phyloP scores from a whole-genome alignment of 805 yeast species.

The Saccharomycopsis capsularis region DNA sequence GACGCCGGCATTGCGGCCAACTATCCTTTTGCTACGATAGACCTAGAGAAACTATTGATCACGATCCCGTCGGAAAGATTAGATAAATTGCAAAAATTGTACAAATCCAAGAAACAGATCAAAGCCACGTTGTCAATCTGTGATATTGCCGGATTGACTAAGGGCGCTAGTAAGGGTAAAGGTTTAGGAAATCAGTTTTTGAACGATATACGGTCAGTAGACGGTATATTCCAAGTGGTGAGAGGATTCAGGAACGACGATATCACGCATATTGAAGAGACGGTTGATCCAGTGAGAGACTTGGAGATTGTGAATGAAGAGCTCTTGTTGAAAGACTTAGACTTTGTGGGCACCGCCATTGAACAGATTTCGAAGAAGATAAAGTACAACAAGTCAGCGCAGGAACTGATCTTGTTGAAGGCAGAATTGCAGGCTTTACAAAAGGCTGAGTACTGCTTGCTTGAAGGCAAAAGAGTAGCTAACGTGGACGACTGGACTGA shows the following conservation, averaged over 20 bases:
- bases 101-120: slow-evolving; percentile 53
- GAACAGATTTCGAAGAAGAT: slow-evolving; percentile 41
- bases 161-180: slow-evolving; percentile 78
- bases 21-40: slow-evolving; percentile 96
- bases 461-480: slow-evolving; percentile 59
- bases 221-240: slow-evolving; percentile 74
- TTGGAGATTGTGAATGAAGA: slow-evolving; percentile 70
- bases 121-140: slow-evolving; percentile 65
- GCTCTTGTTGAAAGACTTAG: slow-evolving; percentile 69
- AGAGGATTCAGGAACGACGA: slow-evolving; percentile 72
- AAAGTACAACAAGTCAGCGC: slow-evolving; percentile 36
- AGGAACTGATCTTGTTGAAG: slow-evolving; percentile 41
- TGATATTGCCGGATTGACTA: slow-evolving; percentile 78
- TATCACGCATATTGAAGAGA: slow-evolving; percentile 66
- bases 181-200: slow-evolving; percentile 79
- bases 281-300: slow-evolving; percentile 70
- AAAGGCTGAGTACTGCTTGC: slow-evolving; percentile 40
- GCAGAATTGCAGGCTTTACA: slow-evolving; percentile 33
- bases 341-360: slow-evolving; percentile 53
- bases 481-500: slow-evolving; percentile 54
- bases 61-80: slow-evolving; percentile 62
- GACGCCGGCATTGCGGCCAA: slow-evolving; percentile 95
- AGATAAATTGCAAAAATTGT: slow-evolving; percentile 46
- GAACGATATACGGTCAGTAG: slow-evolving; percentile 71
- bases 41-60: slow-evolving; percentile 88